These are phyloP conservation scores for Lentinus tigrinus DNA, from an alignment of 768 basidiomycete species.

Conservation along the genomic window DNA sequence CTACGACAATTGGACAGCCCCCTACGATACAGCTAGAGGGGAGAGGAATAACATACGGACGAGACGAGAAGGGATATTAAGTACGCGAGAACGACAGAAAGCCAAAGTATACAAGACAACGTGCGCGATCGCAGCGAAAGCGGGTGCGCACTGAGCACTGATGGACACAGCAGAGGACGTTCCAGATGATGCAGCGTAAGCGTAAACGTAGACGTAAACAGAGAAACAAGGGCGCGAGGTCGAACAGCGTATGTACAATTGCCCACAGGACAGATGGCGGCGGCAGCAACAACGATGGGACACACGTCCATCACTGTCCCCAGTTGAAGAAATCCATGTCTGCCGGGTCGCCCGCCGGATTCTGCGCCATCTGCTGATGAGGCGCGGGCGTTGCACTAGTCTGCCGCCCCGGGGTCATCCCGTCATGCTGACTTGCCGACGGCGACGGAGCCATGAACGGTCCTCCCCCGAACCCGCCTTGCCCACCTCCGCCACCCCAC, in stretches of 20 bases:
- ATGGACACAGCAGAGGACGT: not conserved
- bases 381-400: constrained; percentile 48
- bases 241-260: not conserved
- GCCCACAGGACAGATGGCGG: not conserved
- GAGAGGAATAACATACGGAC: not conserved
- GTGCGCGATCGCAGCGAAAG: not conserved
- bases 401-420: constrained; percentile 36
- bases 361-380: constrained; percentile 40
- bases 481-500: constrained; percentile 10
- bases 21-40: constrained; percentile 16
- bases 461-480: constrained; percentile 3
- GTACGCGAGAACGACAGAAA: not conserved
- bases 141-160: not conserved
- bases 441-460: constrained; percentile 24
- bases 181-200: not conserved
- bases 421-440: constrained; percentile 19
- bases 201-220: not conserved
- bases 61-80: not conserved
- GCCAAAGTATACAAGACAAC: constrained; percentile 12
- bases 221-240: not conserved
- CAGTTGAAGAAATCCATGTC: constrained; percentile 63
- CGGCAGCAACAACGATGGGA: not conserved
- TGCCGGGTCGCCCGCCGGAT: constrained; percentile 39
- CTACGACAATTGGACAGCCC: constrained; percentile 5
- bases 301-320: constrained; percentile 26